These are phyloP conservation scores for Cercospora berteroae DNA, from an alignment of 2,329 filamentous ascomycete species.

Conservation along the genomic window DNA sequence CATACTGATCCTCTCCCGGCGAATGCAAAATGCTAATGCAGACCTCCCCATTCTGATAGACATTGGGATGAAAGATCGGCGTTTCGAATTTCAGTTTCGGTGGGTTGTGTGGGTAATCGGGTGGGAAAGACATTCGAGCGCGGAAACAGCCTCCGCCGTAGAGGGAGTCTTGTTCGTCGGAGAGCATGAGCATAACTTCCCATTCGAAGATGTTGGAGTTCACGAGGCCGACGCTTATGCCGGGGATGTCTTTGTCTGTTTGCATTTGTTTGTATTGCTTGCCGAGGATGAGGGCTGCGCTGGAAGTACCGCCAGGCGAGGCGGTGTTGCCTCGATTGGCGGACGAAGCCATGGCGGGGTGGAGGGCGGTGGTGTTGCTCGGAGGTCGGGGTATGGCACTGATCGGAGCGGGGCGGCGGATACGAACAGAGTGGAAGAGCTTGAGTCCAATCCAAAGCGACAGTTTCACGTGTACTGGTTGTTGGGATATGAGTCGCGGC, in stretches of 20 bases:
- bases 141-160: slow-evolving; percentile 95
- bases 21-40: slow-evolving; percentile 98
- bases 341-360: slow-evolving; percentile 19
- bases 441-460: not conserved
- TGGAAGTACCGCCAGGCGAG: slow-evolving; percentile 38
- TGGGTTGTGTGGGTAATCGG: slow-evolving; percentile 80
- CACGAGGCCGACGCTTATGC: slow-evolving; percentile 87
- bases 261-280: slow-evolving; percentile 95
- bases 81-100: slow-evolving; percentile 84
- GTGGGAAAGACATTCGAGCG: slow-evolving; percentile 77
- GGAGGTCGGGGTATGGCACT: not conserved
- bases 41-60: slow-evolving; percentile 81
- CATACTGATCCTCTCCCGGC: slow-evolving; percentile 88
- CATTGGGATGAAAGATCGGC: slow-evolving; percentile 90
- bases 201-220: slow-evolving; percentile 90
- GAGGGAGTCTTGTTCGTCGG: slow-evolving; percentile 71
- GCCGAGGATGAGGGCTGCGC: slow-evolving; percentile 70
- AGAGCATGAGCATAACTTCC: slow-evolving; percentile 99
- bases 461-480: no score
- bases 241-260: slow-evolving; percentile 82
- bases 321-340: slow-evolving; percentile 18
- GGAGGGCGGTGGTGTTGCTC: not conserved
- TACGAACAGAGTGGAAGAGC: not conserved
- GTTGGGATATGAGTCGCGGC: not conserved
- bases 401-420: not conserved